Percentiles rank a stretch among this genome's conserved stretches.
Evolutionary conservation across 169 alveolate genomes (phyloP).

Genomic region (Cryptosporidium bovis): DNA sequence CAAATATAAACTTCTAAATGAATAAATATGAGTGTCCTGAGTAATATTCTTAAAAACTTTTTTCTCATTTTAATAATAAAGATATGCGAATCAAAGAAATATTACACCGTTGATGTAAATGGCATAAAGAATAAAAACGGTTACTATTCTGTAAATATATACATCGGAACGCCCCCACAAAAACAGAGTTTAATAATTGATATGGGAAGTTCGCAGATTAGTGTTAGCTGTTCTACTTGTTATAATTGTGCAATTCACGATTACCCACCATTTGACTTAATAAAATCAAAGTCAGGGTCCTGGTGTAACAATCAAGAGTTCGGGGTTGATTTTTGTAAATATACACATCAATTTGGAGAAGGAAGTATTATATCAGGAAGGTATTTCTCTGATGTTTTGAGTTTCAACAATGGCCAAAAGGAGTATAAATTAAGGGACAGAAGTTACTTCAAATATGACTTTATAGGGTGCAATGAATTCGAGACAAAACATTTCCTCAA

Average conservation of each 20-base stretch:
- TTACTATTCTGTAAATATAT: slow-evolving; percentile 22
- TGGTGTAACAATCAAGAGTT: slow-evolving; percentile 32
- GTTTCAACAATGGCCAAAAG: slow-evolving; percentile 37
- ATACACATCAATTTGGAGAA: slow-evolving; percentile 76
- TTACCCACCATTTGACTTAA: slow-evolving; percentile 76
- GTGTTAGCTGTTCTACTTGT: slow-evolving; percentile 79
- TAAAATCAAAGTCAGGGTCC: slow-evolving; percentile 58
- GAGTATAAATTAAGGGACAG: background rate
- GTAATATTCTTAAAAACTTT: background rate
- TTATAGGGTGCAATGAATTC: slow-evolving; percentile 77
- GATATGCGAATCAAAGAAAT: background rate
- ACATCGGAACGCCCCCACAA: slow-evolving; percentile 74
- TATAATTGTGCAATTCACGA: slow-evolving; percentile 78
- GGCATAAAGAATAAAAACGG: slow-evolving; percentile 21
- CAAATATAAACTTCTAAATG: too few relatives aligned
- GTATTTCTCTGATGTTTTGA: slow-evolving; percentile 75
- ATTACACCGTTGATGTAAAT: background rate
- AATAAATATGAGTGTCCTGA: background rate
- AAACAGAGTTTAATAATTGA: slow-evolving; percentile 79
- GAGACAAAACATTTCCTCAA: slow-evolving; percentile 77
- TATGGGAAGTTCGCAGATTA: slow-evolving; percentile 80
- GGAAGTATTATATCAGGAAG: slow-evolving; percentile 79
- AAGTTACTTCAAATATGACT: slow-evolving; percentile 17
- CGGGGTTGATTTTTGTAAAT: slow-evolving; percentile 70
- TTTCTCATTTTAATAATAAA: background rate